phyloP scores from a whole-genome alignment of 2,329 filamentous ascomycete species.

The Penicillium sp. region DNA sequence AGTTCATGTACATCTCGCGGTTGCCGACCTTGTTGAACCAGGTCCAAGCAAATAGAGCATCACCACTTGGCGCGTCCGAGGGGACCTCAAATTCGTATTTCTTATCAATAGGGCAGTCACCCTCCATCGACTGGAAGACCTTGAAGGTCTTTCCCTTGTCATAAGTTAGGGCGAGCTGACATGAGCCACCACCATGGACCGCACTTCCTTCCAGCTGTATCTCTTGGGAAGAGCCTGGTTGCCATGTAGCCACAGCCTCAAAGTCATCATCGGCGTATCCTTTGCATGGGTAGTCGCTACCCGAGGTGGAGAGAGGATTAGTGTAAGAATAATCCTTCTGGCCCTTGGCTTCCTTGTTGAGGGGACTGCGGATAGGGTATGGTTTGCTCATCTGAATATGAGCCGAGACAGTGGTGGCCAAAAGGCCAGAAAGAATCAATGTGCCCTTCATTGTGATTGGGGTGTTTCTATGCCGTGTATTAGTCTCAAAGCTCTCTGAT shows the following conservation, averaged over 20 bases:
- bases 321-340: slow-evolving; percentile 64
- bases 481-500: not conserved
- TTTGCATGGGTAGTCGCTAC: slow-evolving; percentile 69
- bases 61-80: slow-evolving; percentile 49
- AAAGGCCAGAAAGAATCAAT: slow-evolving; percentile 22
- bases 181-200: slow-evolving; percentile 61
- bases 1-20: slow-evolving; percentile 83
- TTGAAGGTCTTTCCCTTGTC: slow-evolving; percentile 62
- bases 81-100: slow-evolving; percentile 61
- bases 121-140: slow-evolving; percentile 57
- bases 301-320: slow-evolving; percentile 51
- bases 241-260: slow-evolving; percentile 52
- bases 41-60: slow-evolving; percentile 64
- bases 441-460: slow-evolving; percentile 28
- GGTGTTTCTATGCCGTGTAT: not conserved
- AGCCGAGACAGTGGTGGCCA: slow-evolving; percentile 29
- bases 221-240: slow-evolving; percentile 54
- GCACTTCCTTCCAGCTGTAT: slow-evolving; percentile 57
- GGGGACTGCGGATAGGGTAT: slow-evolving; percentile 45
- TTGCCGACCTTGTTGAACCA: slow-evolving; percentile 71
- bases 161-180: slow-evolving; percentile 66
- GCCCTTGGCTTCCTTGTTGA: slow-evolving; percentile 39
- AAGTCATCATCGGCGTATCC: slow-evolving; percentile 50
- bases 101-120: slow-evolving; percentile 46
- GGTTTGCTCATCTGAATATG: slow-evolving; percentile 53